Evolutionary conservation across 306 rosid species (phyloP).

Genomic region (Cucurbita ficifolia): DNA sequence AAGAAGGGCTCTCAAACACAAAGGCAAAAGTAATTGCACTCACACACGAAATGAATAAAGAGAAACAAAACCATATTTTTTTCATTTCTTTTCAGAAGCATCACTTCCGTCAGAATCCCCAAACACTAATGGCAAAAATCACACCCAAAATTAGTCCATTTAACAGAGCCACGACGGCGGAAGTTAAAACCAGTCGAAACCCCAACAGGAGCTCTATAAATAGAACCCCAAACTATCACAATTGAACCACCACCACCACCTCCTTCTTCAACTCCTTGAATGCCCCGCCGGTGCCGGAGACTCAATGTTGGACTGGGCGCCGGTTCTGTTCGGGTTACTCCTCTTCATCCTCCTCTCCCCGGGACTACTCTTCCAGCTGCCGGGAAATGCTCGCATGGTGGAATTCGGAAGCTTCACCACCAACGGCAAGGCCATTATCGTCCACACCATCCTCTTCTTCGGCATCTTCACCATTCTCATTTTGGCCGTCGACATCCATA

Average conservation of each 20-base stretch:
- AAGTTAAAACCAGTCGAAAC: background rate
- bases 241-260: background rate
- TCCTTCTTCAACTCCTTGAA: background rate
- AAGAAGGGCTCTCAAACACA: background rate
- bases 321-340: conserved; percentile 25
- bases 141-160: no score
- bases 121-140: no score
- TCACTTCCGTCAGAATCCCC: no score
- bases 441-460: conserved; percentile 39
- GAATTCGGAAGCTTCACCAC: conserved; percentile 39
- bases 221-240: background rate
- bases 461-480: conserved; percentile 34
- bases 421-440: conserved; percentile 32
- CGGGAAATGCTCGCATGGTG: conserved; percentile 20
- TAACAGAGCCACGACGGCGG: background rate
- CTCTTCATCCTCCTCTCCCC: conserved; percentile 46
- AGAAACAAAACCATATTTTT: background rate
- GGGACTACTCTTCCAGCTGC: conserved; percentile 39
- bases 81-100: background rate
- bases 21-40: background rate
- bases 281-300: background rate
- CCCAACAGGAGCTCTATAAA: background rate
- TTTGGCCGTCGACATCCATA: conserved; percentile 31
- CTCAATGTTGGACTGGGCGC: conserved; percentile 45
- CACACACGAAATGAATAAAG: conserved; percentile 2